phyloP scores from a whole-genome alignment of 2,329 filamentous ascomycete genomes.

The Aspergillus vadensis region DNA sequence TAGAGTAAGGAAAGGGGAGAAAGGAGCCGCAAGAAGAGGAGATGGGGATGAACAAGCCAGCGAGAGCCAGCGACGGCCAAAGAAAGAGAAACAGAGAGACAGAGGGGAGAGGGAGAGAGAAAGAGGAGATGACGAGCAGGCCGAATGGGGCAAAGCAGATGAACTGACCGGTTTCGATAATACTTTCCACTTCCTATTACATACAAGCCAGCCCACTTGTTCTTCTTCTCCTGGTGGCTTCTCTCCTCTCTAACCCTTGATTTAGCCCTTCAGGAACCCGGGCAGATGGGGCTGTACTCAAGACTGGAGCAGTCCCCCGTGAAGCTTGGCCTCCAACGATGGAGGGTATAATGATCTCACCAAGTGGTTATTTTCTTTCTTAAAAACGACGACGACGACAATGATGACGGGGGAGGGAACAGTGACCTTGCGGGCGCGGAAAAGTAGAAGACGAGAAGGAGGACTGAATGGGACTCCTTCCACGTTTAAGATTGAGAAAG shows the following conservation, averaged over 20 bases:
- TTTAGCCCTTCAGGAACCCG: neutral
- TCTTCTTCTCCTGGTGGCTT: neutral
- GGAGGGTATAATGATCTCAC: neutral
- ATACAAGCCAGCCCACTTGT: neutral
- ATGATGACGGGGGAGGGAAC: neutral
- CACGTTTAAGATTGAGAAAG: conserved; percentile 10
- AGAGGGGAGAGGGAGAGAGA: conserved; percentile 7
- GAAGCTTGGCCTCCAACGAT: neutral
- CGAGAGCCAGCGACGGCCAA: neutral
- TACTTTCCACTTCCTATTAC: conserved; percentile 1
- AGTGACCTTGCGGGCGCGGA: neutral
- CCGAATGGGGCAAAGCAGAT: neutral
- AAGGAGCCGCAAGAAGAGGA: conserved; percentile 10
- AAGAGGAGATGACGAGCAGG: conserved; percentile 3
- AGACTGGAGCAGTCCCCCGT: neutral
- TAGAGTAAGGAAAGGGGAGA: neutral
- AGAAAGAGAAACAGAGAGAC: conserved; percentile 1
- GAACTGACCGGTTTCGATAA: conserved; percentile 4
- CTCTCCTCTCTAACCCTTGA: neutral
- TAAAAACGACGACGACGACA: neutral
- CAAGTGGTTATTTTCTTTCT: neutral
- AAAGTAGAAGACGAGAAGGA: neutral
- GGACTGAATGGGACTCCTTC: neutral
- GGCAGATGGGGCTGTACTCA: neutral
- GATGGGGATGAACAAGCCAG: conserved; percentile 3